Evolutionary conservation across 164 flowering plant genomes (phyloP).

Genomic region (Tetracentron sinense): DNA sequence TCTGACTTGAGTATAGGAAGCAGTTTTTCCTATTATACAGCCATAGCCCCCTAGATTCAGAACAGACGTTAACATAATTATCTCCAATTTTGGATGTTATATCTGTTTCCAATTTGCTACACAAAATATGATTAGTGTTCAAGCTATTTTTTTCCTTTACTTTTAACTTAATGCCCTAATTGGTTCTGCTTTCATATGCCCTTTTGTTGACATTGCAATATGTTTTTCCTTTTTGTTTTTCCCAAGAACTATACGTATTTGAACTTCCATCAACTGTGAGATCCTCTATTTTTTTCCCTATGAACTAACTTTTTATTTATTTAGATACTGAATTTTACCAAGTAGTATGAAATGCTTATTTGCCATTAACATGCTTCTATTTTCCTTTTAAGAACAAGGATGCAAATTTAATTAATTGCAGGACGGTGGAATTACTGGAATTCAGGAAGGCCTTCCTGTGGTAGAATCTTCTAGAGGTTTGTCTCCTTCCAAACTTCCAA

Average conservation of each 20-base stretch:
- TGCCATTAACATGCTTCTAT: background rate
- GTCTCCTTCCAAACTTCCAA: constrained; percentile 5
- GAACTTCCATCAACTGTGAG: background rate
- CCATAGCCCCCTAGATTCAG: too few species aligned
- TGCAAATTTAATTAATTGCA: constrained; percentile 8
- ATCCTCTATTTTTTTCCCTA: background rate
- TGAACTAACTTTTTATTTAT: background rate
- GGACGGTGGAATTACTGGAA: constrained; percentile 32
- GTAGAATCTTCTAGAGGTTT: constrained; percentile 22
- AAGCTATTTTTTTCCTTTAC: too few species aligned
- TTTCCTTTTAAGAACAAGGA: background rate
- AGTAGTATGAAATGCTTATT: background rate
- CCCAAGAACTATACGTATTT: background rate
- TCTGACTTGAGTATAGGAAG: too few species aligned
- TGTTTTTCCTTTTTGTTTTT: too few species aligned
- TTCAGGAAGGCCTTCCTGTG: constrained; percentile 16
- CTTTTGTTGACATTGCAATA: too few species aligned
- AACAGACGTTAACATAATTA: too few species aligned
- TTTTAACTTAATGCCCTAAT: too few species aligned
- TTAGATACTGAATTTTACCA: background rate
- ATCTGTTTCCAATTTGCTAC: too few species aligned
- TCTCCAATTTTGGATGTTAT: too few species aligned
- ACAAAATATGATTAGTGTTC: too few species aligned
- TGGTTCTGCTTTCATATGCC: too few species aligned
- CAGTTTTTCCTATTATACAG: too few species aligned